phyloP scores from a whole-genome alignment of 495 filamentous ascomycete genomes.

The Trichodelitschia bisporula region DNA sequence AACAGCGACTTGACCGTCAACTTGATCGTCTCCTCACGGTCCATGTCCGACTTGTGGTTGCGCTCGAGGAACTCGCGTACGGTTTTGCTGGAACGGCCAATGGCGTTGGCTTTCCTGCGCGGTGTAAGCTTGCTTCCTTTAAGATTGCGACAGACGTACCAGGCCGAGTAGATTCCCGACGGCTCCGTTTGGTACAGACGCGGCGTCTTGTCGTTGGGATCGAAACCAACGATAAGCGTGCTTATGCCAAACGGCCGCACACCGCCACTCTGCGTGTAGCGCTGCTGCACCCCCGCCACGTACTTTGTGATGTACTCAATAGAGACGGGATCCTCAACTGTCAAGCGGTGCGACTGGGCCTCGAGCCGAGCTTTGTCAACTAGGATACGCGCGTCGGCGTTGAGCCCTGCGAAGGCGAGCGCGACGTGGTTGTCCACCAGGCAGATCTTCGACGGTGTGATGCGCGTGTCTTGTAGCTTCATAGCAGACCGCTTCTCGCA shows the following conservation, averaged over 20 bases:
- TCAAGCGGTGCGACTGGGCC: constrained; percentile 89
- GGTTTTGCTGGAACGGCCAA: constrained; percentile 93
- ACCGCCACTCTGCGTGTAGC: constrained; percentile 94
- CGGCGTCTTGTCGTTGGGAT: constrained; percentile 65
- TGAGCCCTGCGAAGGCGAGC: constrained; percentile 88
- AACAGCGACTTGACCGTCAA: constrained; percentile 91
- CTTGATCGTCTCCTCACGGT: constrained; percentile 87
- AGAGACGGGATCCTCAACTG: constrained; percentile 90
- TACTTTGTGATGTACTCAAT: constrained; percentile 99
- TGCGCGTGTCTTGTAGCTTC: constrained; percentile 97
- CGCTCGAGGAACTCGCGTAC: constrained; percentile 94
- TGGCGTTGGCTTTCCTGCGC: constrained; percentile 91
- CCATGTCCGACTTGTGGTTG: constrained; percentile 94
- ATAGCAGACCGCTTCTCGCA: constrained; percentile 98
- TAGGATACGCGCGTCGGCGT: constrained; percentile 90
- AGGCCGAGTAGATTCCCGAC: constrained; percentile 93
- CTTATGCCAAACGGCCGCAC: constrained; percentile 94
- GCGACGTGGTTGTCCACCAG: constrained; percentile 85
- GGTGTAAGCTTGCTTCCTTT: constrained; percentile 1
- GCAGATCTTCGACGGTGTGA: constrained; percentile 94
- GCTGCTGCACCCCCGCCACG: constrained; percentile 88
- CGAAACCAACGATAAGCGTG: constrained; percentile 91
- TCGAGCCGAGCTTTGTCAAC: constrained; percentile 94
- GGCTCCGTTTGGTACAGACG: constrained; percentile 94
- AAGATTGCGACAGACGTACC: constrained; percentile 30